phyloP scores from a whole-genome alignment of 2,329 filamentous ascomycete genomes.

The Microcera coccophila region DNA sequence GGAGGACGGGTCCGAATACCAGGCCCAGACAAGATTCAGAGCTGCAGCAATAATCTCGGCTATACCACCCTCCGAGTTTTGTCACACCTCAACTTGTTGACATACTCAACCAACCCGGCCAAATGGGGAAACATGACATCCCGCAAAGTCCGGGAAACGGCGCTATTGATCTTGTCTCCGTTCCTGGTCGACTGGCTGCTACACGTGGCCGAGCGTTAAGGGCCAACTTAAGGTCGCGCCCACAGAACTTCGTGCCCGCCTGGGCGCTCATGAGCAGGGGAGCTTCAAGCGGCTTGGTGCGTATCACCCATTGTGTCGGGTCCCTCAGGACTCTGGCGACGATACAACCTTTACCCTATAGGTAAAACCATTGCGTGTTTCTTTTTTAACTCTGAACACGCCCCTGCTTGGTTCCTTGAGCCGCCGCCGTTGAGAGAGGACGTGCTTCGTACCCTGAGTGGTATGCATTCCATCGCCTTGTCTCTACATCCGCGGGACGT shows the following conservation, averaged over 20 bases:
- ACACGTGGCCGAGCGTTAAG: conserved; percentile 23
- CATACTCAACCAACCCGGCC: conserved; percentile 8
- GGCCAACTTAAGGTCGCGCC: conserved; percentile 10
- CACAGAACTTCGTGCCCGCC: conserved; percentile 11
- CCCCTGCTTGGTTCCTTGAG: too few relatives aligned
- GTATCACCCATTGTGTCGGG: conserved; percentile 30
- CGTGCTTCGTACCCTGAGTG: too few relatives aligned
- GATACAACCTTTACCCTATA: too few relatives aligned
- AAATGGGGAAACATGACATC: conserved; percentile 1
- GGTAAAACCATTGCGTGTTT: too few relatives aligned
- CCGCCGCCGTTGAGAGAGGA: too few relatives aligned
- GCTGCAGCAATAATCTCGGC: conserved; percentile 30
- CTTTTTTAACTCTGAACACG: too few relatives aligned
- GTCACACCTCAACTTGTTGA: conserved; percentile 25
- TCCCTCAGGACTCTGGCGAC: conserved; percentile 15
- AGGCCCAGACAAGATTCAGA: conserved; percentile 6
- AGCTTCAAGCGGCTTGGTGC: conserved; percentile 25
- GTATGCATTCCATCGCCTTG: too few relatives aligned
- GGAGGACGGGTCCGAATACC: neutral
- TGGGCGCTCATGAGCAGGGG: conserved; percentile 16
- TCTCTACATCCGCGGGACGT: too few relatives aligned
- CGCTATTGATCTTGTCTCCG: conserved; percentile 1
- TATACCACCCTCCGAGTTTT: conserved; percentile 22
- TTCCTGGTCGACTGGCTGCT: conserved; percentile 4
- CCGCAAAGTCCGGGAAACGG: neutral